phyloP scores from a whole-genome alignment of 2,329 filamentous ascomycete species.

The Hypoxylon sp. region DNA sequence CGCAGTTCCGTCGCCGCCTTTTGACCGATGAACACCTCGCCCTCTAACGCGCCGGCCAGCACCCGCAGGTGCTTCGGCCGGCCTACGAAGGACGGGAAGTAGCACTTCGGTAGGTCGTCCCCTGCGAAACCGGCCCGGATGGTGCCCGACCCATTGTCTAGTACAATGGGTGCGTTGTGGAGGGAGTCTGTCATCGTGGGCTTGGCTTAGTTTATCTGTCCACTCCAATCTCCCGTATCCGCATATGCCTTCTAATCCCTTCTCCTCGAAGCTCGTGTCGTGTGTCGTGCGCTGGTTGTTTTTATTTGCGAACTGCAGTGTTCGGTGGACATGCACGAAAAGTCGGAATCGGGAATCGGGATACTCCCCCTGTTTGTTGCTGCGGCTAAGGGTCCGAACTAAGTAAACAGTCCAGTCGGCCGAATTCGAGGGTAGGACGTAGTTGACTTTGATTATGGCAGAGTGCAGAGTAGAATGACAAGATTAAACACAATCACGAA shows the following conservation, averaged over 20 bases:
- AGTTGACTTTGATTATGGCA: slow-evolving; percentile 20
- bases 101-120: slow-evolving; percentile 95
- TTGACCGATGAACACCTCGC: slow-evolving; percentile 96
- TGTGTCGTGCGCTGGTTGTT: neutral
- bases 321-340: neutral
- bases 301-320: neutral
- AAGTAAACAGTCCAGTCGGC: neutral
- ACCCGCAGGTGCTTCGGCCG: slow-evolving; percentile 95
- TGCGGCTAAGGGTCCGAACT: slow-evolving; percentile 8
- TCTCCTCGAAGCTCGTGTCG: slow-evolving; percentile 7
- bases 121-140: slow-evolving; percentile 97
- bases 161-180: slow-evolving; percentile 97
- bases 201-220: slow-evolving; percentile 36
- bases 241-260: slow-evolving; percentile 28
- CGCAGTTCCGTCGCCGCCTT: slow-evolving; percentile 88
- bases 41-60: slow-evolving; percentile 94
- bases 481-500: slow-evolving; percentile 22
- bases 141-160: slow-evolving; percentile 98
- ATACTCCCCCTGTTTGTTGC: slow-evolving; percentile 21
- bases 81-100: slow-evolving; percentile 96
- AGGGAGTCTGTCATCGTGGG: slow-evolving; percentile 70
- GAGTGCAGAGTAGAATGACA: slow-evolving; percentile 9
- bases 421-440: slow-evolving; percentile 17
- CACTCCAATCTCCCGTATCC: slow-evolving; percentile 28
- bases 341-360: no score